Base-by-base conservation (phyloP, 495 filamentous ascomycete species). In the Oleoguttula mirabilis region DNA sequence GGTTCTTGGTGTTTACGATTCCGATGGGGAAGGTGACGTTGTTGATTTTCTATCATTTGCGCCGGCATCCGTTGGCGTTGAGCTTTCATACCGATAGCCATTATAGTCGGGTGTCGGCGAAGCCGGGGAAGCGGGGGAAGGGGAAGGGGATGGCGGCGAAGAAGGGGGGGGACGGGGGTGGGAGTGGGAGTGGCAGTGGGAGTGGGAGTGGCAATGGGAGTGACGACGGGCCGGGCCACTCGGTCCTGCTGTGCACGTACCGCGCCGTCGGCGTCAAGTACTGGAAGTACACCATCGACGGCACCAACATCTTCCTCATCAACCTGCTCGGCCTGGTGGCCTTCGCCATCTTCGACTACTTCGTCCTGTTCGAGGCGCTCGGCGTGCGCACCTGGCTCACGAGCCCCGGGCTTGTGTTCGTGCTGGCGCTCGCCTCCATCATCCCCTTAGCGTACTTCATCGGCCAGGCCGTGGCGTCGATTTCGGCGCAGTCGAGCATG, bases 371-470 rank as follows among this genome's bases (percentile, higher is more conserved):
- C 31, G 61, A 71, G 32, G 61, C 76, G 4, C 58, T 95, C 21
- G 77, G 77, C 12, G 30, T 93, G 10, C 55, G 87, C 7, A 77
- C 68, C 43, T 72, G 71, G 57, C 48, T 95, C 40, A 93, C 88
- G 2, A 70, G 77, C 33, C 77, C 84, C 3, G 86, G 80, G 15
- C 76, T 94, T 39, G 69, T 99, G 28, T 99, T 99, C 62, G 71
- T 77, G 3, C 68, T 85, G 2, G 82, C 84, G 16, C 67, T 99
- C 10, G 71, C 87, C 47, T 95, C 88, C 32, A 88, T 96, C 59
- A 94, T 96, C 34, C 90, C 90, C 16, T 62, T 99, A n/a, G 90
- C 90, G 21, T 96, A 99, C 62, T 99, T 96, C 66, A 99, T 99
- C 60, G 90, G 90, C 7, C 90, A 99, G 62, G 90, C 90, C 38